Evolutionary conservation across 1,139 yeast genomes (phyloP).

Genomic region (Kodamaea derodonti): DNA sequence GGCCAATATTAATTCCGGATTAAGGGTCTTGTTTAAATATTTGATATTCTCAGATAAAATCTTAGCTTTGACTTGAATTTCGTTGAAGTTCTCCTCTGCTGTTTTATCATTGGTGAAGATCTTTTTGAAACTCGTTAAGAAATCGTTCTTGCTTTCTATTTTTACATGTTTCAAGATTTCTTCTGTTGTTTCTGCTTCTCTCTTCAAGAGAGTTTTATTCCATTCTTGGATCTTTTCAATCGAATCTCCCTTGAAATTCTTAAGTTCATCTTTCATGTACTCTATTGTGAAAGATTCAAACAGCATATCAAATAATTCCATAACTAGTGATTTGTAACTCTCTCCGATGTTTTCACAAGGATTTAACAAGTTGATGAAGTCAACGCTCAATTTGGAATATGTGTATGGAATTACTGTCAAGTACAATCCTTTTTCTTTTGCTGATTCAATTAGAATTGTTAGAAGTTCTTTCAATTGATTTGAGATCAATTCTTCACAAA

Average conservation of each 20-base stretch:
- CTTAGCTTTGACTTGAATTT: slow-evolving; percentile 42
- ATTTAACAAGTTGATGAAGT: slow-evolving; percentile 23
- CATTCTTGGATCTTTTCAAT: slow-evolving; percentile 28
- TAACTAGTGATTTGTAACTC: slow-evolving; percentile 27
- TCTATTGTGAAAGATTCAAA: slow-evolving; percentile 47
- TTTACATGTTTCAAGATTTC: slow-evolving; percentile 38
- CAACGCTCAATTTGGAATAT: slow-evolving; percentile 25
- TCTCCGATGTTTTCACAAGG: slow-evolving; percentile 35
- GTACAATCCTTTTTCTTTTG: slow-evolving; percentile 27
- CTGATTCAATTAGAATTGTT: slow-evolving; percentile 24
- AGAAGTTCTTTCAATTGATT: slow-evolving; percentile 39
- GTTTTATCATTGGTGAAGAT: slow-evolving; percentile 46
- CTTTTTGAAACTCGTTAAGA: slow-evolving; percentile 58
- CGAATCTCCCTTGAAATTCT: slow-evolving; percentile 24
- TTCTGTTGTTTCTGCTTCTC: slow-evolving; percentile 41
- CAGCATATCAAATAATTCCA: slow-evolving; percentile 45
- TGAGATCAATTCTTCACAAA: slow-evolving; percentile 42
- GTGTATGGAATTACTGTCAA: slow-evolving; percentile 29
- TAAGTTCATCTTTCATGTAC: slow-evolving; percentile 45
- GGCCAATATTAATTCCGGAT: slow-evolving; percentile 38
- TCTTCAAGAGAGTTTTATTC: slow-evolving; percentile 30
- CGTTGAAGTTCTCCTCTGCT: slow-evolving; percentile 28
- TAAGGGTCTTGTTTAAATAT: slow-evolving; percentile 36
- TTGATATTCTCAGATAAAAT: slow-evolving; percentile 43
- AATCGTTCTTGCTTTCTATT: slow-evolving; percentile 42